Base-by-base conservation (phyloP, 352 stramenopile genomes). In the Phytopythium mirpurense region DNA sequence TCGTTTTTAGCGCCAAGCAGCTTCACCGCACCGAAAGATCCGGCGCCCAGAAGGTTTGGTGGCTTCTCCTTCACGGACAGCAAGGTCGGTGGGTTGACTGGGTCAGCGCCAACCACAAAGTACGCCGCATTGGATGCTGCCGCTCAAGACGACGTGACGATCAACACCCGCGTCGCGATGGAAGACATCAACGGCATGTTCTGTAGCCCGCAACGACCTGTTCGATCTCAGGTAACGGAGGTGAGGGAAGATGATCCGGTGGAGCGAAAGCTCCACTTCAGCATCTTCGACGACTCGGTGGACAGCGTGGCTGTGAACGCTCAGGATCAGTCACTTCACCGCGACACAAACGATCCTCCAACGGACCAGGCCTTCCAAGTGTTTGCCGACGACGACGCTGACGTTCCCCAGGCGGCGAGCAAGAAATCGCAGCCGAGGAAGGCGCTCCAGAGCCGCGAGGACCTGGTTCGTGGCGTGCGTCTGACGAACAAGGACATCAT, bases 141-240 rank as follows among this genome's bases (percentile, higher is more conserved):
- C 32, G 78, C 70, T 5, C 74, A 89, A 72, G 82, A 95, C 59
- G 83, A 95, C 54, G 82, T 95, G 70, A 95, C 84, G 16, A 93
- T 95, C 51, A 95, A 90, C 54, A 95, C 84, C 54, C 78, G 78
- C 44, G 62, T 95, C 8, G 84, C 84, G 2, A 75, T 92, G 67
- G 78, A 84, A 31, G 84, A 95, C 32, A 80, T 95, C 50, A 90
- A 93, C 59, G 74, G 57, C 52, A 93, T 95, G 84, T 95, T 95
- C 56, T 91, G 80, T 58, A 95, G 84, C 46, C 84, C 84, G 24
- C 61, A 74, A 23, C 68, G 74, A 48, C 67, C 74, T 40, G 50
- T 49, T 23, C 74, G 81, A 35, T 42, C 54, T 7, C 72, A 62
- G 37, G 63, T 72, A 8, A 70, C 63, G 64, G 74, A 88, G 59